Percentiles rank a stretch among this genome's conserved stretches.
These are phyloP conservation scores for Bauhinia variegata DNA, from an alignment of 306 rosid genomes.

Conservation along the genomic window DNA sequence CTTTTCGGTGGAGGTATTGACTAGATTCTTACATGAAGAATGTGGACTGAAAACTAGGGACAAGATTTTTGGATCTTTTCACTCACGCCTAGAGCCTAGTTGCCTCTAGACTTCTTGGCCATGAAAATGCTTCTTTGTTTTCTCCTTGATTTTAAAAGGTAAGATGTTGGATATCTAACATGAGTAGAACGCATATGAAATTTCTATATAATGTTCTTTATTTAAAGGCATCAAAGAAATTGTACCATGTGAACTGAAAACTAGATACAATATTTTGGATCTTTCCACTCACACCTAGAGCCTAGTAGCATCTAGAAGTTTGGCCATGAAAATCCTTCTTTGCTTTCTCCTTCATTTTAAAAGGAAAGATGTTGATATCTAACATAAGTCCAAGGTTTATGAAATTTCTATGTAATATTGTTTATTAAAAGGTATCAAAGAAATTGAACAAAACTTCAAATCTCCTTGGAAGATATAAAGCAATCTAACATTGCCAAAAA, in stretches of 20 bases:
- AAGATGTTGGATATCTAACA: slow-evolving; percentile 3
- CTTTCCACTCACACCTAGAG: no score
- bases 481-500: not conserved
- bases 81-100: no score
- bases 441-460: slow-evolving; percentile 3
- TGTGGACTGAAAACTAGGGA: no score
- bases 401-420: not conserved
- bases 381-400: not conserved
- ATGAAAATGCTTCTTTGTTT: slow-evolving; percentile 1
- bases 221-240: not conserved
- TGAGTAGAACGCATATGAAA: not conserved
- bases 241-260: not conserved
- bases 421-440: no score
- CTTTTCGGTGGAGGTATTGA: no score
- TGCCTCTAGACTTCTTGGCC: no score
- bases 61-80: no score
- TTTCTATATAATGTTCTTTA: not conserved
- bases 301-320: no score
- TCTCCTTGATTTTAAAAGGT: slow-evolving; percentile 4
- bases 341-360: slow-evolving; percentile 11
- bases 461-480: slow-evolving; percentile 1
- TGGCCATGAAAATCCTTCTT: not conserved
- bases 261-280: no score
- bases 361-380: not conserved
- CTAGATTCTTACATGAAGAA: no score